These are phyloP conservation scores for Cinnamomum micranthum DNA, from an alignment of 164 flowering plant species.

Conservation along the genomic window DNA sequence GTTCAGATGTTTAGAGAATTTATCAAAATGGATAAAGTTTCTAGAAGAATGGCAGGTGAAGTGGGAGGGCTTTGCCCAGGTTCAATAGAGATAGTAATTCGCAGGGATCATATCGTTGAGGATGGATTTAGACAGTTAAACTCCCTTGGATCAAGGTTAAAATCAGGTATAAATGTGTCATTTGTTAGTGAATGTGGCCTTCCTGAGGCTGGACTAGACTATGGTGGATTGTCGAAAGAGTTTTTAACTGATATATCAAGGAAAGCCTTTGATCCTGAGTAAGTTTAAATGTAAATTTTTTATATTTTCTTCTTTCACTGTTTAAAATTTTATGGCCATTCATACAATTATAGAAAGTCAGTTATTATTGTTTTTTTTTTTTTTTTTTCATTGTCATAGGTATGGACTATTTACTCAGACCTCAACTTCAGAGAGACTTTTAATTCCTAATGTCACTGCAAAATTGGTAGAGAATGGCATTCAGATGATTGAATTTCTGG, in stretches of 20 bases:
- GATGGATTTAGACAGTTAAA: constrained; percentile 92
- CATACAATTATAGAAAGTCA: background rate
- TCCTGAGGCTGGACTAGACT: constrained; percentile 98
- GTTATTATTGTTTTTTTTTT: background rate
- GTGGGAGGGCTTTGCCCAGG: constrained; percentile 71
- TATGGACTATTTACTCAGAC: constrained; percentile 91
- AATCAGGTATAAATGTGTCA: constrained; percentile 84
- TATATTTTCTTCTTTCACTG: background rate
- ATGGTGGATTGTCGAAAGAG: constrained; percentile 96
- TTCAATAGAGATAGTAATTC: constrained; percentile 74
- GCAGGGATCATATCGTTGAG: constrained; percentile 89
- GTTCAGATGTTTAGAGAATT: constrained; percentile 98
- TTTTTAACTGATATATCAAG: constrained; percentile 89
- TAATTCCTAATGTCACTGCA: constrained; percentile 83
- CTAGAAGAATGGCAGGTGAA: constrained; percentile 90
- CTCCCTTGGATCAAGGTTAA: constrained; percentile 74
- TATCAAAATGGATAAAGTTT: constrained; percentile 78
- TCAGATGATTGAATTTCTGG: constrained; percentile 96
- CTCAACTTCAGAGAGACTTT: constrained; percentile 75
- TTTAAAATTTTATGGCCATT: background rate
- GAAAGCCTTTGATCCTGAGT: constrained; percentile 88
- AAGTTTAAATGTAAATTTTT: constrained; percentile 25
- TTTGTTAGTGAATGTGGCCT: constrained; percentile 97
- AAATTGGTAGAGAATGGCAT: constrained; percentile 73
- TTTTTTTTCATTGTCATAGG: constrained; percentile 27